phyloP scores from a whole-genome alignment of 2,329 filamentous ascomycete species.

The Trichothecium sympodiale region DNA sequence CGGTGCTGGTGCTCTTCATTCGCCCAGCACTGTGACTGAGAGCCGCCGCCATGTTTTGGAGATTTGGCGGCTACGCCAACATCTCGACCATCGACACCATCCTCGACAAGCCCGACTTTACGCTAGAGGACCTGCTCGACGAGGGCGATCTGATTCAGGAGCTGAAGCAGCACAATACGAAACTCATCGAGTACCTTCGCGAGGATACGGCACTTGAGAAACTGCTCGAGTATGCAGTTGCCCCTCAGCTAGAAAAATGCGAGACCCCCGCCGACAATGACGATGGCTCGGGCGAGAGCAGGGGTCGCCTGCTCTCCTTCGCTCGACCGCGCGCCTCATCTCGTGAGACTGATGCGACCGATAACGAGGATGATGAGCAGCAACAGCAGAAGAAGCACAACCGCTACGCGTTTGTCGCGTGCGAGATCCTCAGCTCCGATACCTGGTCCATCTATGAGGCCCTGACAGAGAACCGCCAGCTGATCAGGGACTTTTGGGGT shows the following conservation, averaged over 20 bases:
- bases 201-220: conserved; percentile 76
- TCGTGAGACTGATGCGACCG: conserved; percentile 32
- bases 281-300: conserved; percentile 36
- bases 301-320: conserved; percentile 32
- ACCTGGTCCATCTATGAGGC: conserved; percentile 96
- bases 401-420: conserved; percentile 87
- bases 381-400: conserved; percentile 69
- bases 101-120: conserved; percentile 92
- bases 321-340: conserved; percentile 43
- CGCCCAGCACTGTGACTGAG: conserved; percentile 21
- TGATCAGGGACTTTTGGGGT: conserved; percentile 79
- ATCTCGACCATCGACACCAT: conserved; percentile 93
- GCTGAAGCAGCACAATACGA: conserved; percentile 95
- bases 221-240: conserved; percentile 84
- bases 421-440: conserved; percentile 88
- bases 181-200: conserved; percentile 90
- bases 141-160: conserved; percentile 95
- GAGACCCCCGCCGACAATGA: conserved; percentile 41
- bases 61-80: conserved; percentile 97
- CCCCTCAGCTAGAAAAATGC: conserved; percentile 54
- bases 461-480: conserved; percentile 70
- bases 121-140: conserved; percentile 89
- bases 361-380: conserved; percentile 56
- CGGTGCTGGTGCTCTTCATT: conserved; percentile 15
- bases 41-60: conserved; percentile 86